Base-by-base conservation (phyloP, 1,284 basidiomycete species). In the Schizophyllum commune region DNA sequence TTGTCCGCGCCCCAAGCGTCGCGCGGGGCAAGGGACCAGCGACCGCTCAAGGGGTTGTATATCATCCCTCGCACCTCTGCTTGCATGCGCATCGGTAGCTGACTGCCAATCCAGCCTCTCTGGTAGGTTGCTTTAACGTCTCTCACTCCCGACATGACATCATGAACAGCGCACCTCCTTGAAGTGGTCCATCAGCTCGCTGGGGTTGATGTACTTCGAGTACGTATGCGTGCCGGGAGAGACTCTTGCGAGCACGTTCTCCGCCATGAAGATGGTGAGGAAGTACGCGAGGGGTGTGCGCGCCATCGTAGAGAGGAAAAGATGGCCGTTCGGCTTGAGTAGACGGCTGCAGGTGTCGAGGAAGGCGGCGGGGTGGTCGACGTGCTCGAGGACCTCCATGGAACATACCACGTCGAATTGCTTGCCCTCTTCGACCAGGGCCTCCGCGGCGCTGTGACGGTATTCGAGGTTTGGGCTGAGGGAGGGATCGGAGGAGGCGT, bases 381-480 rank as follows among this genome's bases (percentile, higher is more conserved):
- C 97, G 70, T 99, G 97, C 76, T 99, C 97, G 54, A 99, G 72
- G 17, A 99, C 96, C 72, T 99, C 97, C 94, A 99, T 95, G 9
- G 94, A 92, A 72, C 94, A 97, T 15, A 99, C 95, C 6, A 96
- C 81, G 72, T 99, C 96, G 71, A 90, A 99, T 55, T 81, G 82
- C 65, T 81, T 81, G 32, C 81, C 72, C 8, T 85, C 83, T 21
- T 81, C 69, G 11, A 87, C 72, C 2, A 94, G 81, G 0, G 82
- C 79, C 71, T 98, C 96, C 0, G 92, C 94, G 0, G 91, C 81
- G 0, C 84, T 81, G 68, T 94, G 86, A n/a, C 84, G 73, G 73
- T 98, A 99, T 1, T 76, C 72, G 11, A 77, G 71, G 9, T 70
- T 62, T 5, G 71, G 62, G 13, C 74, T 73, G 20, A 88, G 77